A percentile compares a stretch with the other conserved stretches of the same genome.
phyloP scores from a whole-genome alignment of 495 filamentous ascomycete species.

The Podospora australis region DNA sequence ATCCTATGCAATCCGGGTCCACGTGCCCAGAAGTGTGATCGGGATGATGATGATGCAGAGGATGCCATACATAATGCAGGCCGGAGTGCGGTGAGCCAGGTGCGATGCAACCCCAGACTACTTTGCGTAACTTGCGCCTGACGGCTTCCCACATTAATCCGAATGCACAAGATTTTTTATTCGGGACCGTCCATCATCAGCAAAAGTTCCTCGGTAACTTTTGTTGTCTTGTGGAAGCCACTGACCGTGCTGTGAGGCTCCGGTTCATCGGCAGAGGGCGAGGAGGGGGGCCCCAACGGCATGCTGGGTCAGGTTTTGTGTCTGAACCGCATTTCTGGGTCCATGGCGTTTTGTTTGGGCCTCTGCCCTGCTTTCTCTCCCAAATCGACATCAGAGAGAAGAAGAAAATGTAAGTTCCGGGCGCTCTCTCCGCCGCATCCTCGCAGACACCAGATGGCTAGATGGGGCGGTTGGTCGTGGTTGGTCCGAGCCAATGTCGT shows the following conservation, averaged over 20 bases:
- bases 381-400: too few relatives aligned
- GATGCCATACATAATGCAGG: not conserved
- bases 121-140: not conserved
- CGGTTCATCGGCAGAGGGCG: not conserved
- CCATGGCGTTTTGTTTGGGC: not conserved
- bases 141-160: not conserved
- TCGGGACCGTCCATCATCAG: too few relatives aligned
- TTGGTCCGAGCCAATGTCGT: not conserved
- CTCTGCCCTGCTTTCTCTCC: not conserved
- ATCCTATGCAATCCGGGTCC: not conserved
- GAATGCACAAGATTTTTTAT: too few relatives aligned
- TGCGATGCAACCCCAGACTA: constrained; percentile 1
- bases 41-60: not conserved
- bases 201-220: too few relatives aligned
- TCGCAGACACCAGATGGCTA: not conserved
- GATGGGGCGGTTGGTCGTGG: not conserved
- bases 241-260: too few relatives aligned
- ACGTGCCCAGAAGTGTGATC: not conserved
- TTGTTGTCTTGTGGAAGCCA: too few relatives aligned
- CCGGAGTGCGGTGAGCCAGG: constrained; percentile 1
- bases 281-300: not conserved
- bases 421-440: constrained; percentile 1
- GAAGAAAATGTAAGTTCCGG: too few relatives aligned
- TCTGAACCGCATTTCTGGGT: constrained; percentile 2
- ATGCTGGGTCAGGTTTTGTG: not conserved